phyloP scores from a whole-genome alignment of 371 early-diverging fungal species.

The Choanephora cucurbitarum region DNA sequence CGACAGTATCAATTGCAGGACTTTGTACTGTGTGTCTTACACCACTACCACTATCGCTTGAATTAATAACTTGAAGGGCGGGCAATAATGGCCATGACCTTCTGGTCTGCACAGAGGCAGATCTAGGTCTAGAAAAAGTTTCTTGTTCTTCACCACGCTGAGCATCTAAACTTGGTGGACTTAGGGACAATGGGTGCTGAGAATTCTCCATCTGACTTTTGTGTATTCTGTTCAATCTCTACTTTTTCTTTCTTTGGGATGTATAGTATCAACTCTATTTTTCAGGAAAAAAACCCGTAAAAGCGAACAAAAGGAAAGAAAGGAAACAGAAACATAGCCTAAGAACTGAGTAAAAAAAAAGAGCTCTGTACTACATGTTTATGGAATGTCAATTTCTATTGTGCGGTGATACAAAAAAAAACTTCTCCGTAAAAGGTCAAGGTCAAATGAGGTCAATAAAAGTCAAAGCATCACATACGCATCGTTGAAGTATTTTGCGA shows the following conservation, averaged over 20 bases:
- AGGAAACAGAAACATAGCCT: background rate
- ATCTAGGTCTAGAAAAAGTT: background rate
- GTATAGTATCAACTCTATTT: background rate
- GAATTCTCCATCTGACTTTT: background rate
- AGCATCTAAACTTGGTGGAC: background rate
- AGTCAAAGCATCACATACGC: background rate
- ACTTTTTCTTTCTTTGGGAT: background rate
- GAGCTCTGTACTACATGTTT: background rate
- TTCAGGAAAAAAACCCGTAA: no score
- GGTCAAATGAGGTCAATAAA: background rate
- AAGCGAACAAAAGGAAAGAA: background rate
- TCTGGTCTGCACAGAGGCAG: slow-evolving; percentile 1
- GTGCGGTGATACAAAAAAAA: background rate
- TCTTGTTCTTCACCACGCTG: background rate
- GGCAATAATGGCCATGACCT: slow-evolving; percentile 14
- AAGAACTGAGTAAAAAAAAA: background rate
- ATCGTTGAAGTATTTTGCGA: no score
- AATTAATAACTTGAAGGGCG: slow-evolving; percentile 1
- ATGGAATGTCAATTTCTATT: slow-evolving; percentile 4
- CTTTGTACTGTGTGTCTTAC: background rate
- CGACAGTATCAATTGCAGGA: background rate
- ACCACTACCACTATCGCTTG: background rate
- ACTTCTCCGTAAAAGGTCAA: background rate
- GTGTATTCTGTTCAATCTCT: background rate
- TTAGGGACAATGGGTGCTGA: background rate